phyloP scores from a whole-genome alignment of 208 protist genomes.

The Perkinsela sp. region DNA sequence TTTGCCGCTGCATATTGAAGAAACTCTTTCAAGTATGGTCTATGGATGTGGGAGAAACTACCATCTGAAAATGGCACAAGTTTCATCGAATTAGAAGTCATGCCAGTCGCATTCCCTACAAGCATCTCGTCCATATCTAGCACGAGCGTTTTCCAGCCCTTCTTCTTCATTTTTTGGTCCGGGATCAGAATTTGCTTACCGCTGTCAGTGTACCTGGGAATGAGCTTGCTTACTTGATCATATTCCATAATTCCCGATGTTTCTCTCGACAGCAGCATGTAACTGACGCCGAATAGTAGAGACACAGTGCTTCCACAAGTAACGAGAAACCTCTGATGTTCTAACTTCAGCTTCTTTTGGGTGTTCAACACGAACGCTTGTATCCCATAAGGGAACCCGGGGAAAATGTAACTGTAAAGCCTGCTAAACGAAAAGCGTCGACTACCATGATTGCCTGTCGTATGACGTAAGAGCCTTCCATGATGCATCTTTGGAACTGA shows the following conservation, averaged over 20 bases:
- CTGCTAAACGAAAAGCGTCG: no score
- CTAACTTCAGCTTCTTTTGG: no score
- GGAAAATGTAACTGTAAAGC: no score
- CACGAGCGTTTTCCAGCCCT: neutral
- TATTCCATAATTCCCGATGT: neutral
- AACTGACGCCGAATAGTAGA: neutral
- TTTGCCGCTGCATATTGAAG: neutral
- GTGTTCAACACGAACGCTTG: no score
- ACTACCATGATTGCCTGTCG: no score
- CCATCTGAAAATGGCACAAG: neutral
- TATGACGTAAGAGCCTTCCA: no score
- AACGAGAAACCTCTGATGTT: neutral
- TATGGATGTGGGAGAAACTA: neutral
- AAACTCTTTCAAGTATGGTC: neutral
- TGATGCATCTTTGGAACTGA: no score
- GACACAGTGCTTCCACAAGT: neutral
- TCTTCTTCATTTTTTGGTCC: neutral
- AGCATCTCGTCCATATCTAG: neutral
- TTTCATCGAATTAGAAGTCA: neutral
- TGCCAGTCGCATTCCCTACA: neutral
- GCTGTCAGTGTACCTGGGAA: neutral
- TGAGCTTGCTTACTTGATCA: neutral
- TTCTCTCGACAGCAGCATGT: neutral
- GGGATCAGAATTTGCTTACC: neutral
- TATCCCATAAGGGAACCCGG: no score